Evolutionary conservation across 2,329 filamentous ascomycete genomes (phyloP), one percentile per base, ranked within the genome.

Genomic region (Graphiopsis chlorocephala): DNA sequence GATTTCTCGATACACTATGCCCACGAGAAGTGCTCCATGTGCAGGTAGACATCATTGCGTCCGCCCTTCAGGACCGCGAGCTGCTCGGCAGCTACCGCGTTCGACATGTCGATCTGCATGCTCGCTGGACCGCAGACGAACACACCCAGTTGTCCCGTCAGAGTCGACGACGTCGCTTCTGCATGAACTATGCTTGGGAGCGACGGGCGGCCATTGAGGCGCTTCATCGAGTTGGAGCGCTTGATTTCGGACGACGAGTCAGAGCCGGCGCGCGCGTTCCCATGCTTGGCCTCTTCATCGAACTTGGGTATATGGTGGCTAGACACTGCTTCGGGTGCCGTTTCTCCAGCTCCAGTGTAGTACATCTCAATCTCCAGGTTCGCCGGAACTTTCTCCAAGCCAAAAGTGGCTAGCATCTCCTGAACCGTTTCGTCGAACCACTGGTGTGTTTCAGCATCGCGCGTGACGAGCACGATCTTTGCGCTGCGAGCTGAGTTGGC

Each of bases 21-120:
- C 78, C 70, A 82, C 67, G 76, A 78, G 67, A 84, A 84, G 62
- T 80, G 76, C 71, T 84, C 82, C 25, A 77, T 76, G 72, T 83
- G 81, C 64, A 84, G 66, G 72, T 81, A 58, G 15, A 82, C 2
- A 83, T 74, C 35, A 72, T 72, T 4, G 65, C 64, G 71, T 1
- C 67, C 70, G 6, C 71, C 74, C 20, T 68, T 75, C 8, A 81
- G 28, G 14, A 79, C 75, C 8, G 66, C 65, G 62, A 77, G 57
- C 62, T 84, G 81, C 47, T 77, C 77, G n/a, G 61, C 61, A 1
- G 81, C 81, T 23, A 81, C 80, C 8, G 80, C 81, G 71, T 82
- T 80, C 1, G 80, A 74, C 10, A 82, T 78, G 73, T 84, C 82
- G 59, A 80, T 73, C 60, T 82, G 74, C 81, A 83, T 82, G 4